Conservation (phyloP, 306 rosid species). For the Leucaena leucocephala region DNA sequence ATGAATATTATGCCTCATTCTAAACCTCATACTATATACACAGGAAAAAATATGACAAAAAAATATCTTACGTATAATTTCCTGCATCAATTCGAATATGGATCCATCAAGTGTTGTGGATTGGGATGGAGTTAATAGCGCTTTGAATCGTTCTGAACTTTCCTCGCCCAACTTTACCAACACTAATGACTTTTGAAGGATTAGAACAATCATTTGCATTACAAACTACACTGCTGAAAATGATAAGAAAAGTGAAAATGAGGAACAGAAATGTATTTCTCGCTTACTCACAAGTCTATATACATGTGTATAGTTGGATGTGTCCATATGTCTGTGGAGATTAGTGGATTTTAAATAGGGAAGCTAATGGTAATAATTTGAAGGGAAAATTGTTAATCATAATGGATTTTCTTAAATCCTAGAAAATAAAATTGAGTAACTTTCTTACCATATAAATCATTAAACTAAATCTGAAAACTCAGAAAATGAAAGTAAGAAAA, state of each 20-base stretch:
- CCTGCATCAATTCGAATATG: not conserved
- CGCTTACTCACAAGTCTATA: not conserved
- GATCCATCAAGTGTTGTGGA: not conserved
- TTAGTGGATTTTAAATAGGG: not conserved
- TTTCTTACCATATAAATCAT: not conserved
- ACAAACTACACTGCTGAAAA: not conserved
- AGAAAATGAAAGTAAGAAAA: too few species aligned
- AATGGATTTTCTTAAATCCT: not conserved
- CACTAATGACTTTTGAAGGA: not conserved
- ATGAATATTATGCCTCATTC: too few species aligned
- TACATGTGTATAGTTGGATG: not conserved
- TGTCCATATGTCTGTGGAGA: not conserved
- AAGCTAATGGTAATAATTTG: not conserved
- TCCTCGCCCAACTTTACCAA: not conserved
- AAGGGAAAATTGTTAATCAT: not conserved
- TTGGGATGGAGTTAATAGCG: not conserved
- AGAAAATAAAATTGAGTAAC: too few species aligned
- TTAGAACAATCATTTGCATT: not conserved
- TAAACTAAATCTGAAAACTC: not conserved
- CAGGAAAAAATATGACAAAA: too few species aligned
- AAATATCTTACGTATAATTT: not conserved
- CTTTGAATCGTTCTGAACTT: not conserved
- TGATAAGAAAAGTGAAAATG: not conserved
- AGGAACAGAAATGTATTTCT: not conserved
- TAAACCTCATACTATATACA: too few species aligned